Base-by-base conservation (phyloP, 2,329 filamentous ascomycete genomes). In the Botryotinia calthae region DNA sequence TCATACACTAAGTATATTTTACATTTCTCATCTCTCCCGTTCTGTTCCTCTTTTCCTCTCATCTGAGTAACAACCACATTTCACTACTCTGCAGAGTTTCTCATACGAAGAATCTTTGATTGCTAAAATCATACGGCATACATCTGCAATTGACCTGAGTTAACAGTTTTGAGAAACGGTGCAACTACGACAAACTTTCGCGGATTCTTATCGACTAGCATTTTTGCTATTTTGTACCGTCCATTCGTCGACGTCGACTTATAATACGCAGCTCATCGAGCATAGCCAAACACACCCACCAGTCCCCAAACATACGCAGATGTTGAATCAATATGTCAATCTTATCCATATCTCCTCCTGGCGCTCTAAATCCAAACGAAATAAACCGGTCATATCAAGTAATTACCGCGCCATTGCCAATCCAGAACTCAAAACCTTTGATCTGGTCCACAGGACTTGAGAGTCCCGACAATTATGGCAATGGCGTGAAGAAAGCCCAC, bases 281-380 rank as follows among this genome's bases (percentile, higher is more conserved):
- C 62, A 51, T 58, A 31, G 28, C 31, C 28, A n/a, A 54, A 40
- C 40, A 67, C 63, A 40, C 4, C 20, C 28, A 14, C 42, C 51
- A 68, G 64, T 44, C 20, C 25, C 37, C 48, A 48, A 73, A 65
- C 48, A 73, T 77, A 79, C 77, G 77, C 77, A 79, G 77, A 79
- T 79, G 77, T 79, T 78, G 75, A 77, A 75, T 78, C 77, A 78
- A 67, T 79, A 79, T 79, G 77, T 79, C 77, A 75, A 78, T 71
- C 75, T 77, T 78, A 78, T 78, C 71, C 77, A 79, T 75, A 77
- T 79, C 74, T 76, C 74, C 74, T 78, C 76, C 59, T 78, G 77
- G 77, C 76, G 76, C 70, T 78, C 73, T 77, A 78, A 78, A 78
- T 76, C 76, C 54, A 77, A 78, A 77, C 76, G 75, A 76, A 76